phyloP scores from a whole-genome alignment of 805 yeast species.

The Ogataea ganodermae region DNA sequence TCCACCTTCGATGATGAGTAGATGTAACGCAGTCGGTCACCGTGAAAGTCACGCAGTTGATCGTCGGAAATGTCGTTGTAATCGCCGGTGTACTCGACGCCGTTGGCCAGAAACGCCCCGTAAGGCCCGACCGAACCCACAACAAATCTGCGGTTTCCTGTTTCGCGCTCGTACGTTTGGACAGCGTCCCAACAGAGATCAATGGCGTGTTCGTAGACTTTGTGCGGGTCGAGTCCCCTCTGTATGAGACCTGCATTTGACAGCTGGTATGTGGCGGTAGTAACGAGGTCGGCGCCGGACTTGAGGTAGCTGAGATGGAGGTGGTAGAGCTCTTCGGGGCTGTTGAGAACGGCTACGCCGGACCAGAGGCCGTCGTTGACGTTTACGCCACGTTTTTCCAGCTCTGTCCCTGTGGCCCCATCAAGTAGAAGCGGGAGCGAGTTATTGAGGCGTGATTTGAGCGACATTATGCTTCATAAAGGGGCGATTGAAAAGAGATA shows the following conservation, averaged over 20 bases:
- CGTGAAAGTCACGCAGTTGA: constrained; percentile 52
- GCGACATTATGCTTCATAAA: not conserved
- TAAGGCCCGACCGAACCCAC: constrained; percentile 78
- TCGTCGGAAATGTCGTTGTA: constrained; percentile 46
- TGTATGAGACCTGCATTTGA: constrained; percentile 44
- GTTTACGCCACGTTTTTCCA: constrained; percentile 49
- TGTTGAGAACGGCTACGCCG: constrained; percentile 48
- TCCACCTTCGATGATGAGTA: constrained; percentile 47
- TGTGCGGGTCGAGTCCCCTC: constrained; percentile 22
- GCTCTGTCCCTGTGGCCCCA: constrained; percentile 68
- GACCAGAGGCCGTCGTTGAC: constrained; percentile 62
- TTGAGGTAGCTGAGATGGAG: constrained; percentile 53
- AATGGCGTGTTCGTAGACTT: constrained; percentile 26
- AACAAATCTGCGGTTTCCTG: constrained; percentile 30
- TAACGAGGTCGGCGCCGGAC: constrained; percentile 56
- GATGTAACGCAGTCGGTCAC: constrained; percentile 44
- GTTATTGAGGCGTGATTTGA: constrained; percentile 1
- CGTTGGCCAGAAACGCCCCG: constrained; percentile 68
- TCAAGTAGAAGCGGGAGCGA: constrained; percentile 38
- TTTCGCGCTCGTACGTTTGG: constrained; percentile 15
- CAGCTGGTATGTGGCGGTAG: constrained; percentile 64
- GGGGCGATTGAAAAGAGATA: not conserved
- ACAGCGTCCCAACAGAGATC: constrained; percentile 28
- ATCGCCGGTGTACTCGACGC: constrained; percentile 74
- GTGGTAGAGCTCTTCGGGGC: constrained; percentile 45